These are phyloP conservation scores for Lentinus brumalis DNA, from an alignment of 768 basidiomycete genomes.

Conservation along the genomic window DNA sequence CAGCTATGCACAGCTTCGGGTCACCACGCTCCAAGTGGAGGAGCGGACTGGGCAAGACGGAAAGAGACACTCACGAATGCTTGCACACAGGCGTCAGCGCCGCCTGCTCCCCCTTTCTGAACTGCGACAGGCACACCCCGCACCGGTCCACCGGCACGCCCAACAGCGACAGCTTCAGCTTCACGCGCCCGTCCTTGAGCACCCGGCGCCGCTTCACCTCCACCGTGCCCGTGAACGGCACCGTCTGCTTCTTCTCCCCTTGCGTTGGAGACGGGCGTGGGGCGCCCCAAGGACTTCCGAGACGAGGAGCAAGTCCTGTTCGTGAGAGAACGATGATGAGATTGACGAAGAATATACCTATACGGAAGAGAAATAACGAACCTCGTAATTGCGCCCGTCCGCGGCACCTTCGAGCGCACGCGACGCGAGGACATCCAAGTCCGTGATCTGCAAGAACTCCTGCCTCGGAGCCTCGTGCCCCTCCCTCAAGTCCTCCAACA, in stretches of 20 bases:
- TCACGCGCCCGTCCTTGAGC: slow-evolving; percentile 65
- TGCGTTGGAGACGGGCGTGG: slow-evolving; percentile 35
- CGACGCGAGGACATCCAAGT: slow-evolving; percentile 64
- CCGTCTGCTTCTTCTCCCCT: slow-evolving; percentile 10
- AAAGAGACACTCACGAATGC: slow-evolving; percentile 47
- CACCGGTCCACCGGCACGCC: slow-evolving; percentile 70
- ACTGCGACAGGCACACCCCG: slow-evolving; percentile 72
- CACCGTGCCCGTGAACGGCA: slow-evolving; percentile 35
- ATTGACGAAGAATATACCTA: too few species aligned
- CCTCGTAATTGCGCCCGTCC: slow-evolving; percentile 65
- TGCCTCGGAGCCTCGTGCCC: slow-evolving; percentile 8
- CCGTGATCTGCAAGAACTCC: slow-evolving; percentile 39
- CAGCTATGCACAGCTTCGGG: neutral
- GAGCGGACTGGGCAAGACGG: neutral
- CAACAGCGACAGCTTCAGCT: slow-evolving; percentile 67
- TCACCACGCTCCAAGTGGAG: neutral
- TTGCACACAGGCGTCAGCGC: slow-evolving; percentile 58
- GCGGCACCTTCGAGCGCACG: slow-evolving; percentile 47
- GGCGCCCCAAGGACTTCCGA: slow-evolving; percentile 66
- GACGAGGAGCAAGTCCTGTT: slow-evolving; percentile 59
- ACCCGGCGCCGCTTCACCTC: slow-evolving; percentile 60
- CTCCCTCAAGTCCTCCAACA: slow-evolving; percentile 4
- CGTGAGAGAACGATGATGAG: neutral
- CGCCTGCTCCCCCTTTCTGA: slow-evolving; percentile 58
- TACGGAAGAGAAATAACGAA: slow-evolving; percentile 23